phyloP scores from a whole-genome alignment of 192 early-diverging fungal genomes.

The Backusella circina region DNA sequence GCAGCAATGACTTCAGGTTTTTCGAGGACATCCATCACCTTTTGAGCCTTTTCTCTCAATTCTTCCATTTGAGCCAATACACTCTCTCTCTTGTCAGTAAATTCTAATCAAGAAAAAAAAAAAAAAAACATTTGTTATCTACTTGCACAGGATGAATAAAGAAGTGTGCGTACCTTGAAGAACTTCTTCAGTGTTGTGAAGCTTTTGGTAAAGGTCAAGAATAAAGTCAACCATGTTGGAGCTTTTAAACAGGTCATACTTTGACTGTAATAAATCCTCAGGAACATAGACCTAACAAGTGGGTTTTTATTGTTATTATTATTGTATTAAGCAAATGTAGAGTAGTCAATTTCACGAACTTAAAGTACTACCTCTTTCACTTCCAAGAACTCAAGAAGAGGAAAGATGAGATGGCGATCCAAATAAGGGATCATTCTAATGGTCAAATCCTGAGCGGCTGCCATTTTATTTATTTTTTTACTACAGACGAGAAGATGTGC shows the following conservation, averaged over 20 bases:
- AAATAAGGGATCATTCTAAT: slow-evolving; percentile 75
- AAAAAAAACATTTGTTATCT: not conserved
- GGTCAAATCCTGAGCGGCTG: slow-evolving; percentile 74
- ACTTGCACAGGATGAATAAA: too few relatives aligned
- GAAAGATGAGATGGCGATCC: slow-evolving; percentile 93
- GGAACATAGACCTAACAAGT: slow-evolving; percentile 69
- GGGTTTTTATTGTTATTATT: not conserved
- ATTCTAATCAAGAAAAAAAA: slow-evolving; percentile 30
- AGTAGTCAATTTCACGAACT: not conserved
- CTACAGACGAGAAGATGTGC: not conserved
- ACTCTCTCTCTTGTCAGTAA: slow-evolving; percentile 68
- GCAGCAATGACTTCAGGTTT: slow-evolving; percentile 86
- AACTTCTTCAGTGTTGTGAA: slow-evolving; percentile 70
- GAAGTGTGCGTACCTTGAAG: slow-evolving; percentile 55
- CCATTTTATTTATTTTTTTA: not conserved
- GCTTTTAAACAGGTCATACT: slow-evolving; percentile 81
- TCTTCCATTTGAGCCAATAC: slow-evolving; percentile 74
- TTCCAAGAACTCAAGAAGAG: slow-evolving; percentile 87
- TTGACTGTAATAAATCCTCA: slow-evolving; percentile 76
- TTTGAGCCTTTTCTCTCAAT: slow-evolving; percentile 70
- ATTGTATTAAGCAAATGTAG: too few relatives aligned
- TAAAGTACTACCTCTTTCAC: slow-evolving; percentile 57
- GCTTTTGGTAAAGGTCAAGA: slow-evolving; percentile 76
- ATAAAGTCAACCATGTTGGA: slow-evolving; percentile 97
- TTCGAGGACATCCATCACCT: slow-evolving; percentile 86